A percentile compares a stretch with the other conserved stretches of the same genome.
Evolutionary conservation across 202 grass and related monocot species (phyloP).

Genomic region (Panicum hallii): DNA sequence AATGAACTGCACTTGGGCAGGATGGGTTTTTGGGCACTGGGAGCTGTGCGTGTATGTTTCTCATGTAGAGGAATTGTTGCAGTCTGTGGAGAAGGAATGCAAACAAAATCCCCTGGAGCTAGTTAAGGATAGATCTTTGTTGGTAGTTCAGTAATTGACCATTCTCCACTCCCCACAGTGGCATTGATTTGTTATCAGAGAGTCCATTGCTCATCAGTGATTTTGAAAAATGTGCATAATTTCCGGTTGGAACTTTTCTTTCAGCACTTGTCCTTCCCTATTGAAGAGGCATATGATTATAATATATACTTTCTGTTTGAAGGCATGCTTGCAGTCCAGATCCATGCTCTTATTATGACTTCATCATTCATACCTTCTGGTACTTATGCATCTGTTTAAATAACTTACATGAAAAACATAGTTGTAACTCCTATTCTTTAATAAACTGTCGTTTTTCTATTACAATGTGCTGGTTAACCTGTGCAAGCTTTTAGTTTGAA

Average conservation of each 20-base stretch:
- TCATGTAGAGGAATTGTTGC: not conserved
- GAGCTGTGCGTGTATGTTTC: not conserved
- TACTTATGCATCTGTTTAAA: not conserved
- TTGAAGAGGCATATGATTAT: not conserved
- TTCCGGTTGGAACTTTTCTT: not conserved
- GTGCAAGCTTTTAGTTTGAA: not conserved
- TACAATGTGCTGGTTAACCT: not conserved
- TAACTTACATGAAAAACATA: not conserved
- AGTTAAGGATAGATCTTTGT: conserved; percentile 10
- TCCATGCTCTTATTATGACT: not conserved
- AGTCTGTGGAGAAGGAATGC: too few species aligned
- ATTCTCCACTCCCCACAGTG: not conserved
- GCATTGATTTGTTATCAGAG: not conserved
- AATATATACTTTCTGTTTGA: not conserved
- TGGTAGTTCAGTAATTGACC: not conserved
- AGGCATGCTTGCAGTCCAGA: not conserved
- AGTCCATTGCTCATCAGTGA: not conserved
- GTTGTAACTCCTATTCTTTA: not conserved
- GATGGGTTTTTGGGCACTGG: conserved; percentile 8
- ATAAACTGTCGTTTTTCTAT: not conserved
- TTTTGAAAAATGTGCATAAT: not conserved
- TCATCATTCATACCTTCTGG: conserved; percentile 24
- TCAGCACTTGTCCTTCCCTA: not conserved
- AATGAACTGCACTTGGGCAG: conserved; percentile 8
- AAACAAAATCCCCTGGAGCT: not conserved